Evolutionary conservation across 805 yeast genomes (phyloP).

Genomic region (Alloascoidea africana): DNA sequence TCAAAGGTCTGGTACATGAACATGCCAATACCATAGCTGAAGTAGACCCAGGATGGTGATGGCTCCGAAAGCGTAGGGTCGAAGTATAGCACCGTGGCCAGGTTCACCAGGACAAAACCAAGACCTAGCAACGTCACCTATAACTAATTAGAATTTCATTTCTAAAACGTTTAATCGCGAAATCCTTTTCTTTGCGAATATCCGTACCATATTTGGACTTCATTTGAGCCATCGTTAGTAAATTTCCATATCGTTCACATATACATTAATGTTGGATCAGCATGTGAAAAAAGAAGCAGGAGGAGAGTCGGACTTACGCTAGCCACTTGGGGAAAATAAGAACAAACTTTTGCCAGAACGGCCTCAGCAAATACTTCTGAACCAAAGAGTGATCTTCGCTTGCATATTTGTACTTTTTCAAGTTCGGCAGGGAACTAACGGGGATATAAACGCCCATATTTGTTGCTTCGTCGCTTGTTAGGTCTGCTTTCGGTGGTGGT

Average conservation of each 20-base stretch:
- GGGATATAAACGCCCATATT: slow-evolving; percentile 58
- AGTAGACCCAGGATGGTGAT: slow-evolving; percentile 69
- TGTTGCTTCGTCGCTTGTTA: slow-evolving; percentile 12
- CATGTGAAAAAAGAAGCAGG: not conserved
- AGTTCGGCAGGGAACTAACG: slow-evolving; percentile 29
- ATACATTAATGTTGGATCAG: too few relatives aligned
- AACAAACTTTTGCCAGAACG: slow-evolving; percentile 69
- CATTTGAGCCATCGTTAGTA: not conserved
- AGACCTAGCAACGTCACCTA: slow-evolving; percentile 75
- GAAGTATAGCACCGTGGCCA: slow-evolving; percentile 47
- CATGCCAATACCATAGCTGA: slow-evolving; percentile 64
- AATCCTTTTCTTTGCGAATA: too few relatives aligned
- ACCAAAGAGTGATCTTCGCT: slow-evolving; percentile 66
- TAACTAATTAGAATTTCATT: too few relatives aligned
- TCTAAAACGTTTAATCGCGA: too few relatives aligned
- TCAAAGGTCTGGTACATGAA: slow-evolving; percentile 91
- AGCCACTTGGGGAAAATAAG: slow-evolving; percentile 65
- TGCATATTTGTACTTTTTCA: slow-evolving; percentile 32
- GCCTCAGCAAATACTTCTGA: slow-evolving; percentile 62
- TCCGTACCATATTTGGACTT: slow-evolving; percentile 10
- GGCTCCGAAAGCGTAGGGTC: slow-evolving; percentile 49
- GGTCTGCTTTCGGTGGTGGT: slow-evolving; percentile 36
- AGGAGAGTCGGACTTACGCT: slow-evolving; percentile 32
- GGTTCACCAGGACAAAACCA: slow-evolving; percentile 49
- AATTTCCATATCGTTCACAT: too few relatives aligned